These are phyloP conservation scores for Marsdenia floribunda DNA, from an alignment of 257 asterid genomes.

Conservation along the genomic window DNA sequence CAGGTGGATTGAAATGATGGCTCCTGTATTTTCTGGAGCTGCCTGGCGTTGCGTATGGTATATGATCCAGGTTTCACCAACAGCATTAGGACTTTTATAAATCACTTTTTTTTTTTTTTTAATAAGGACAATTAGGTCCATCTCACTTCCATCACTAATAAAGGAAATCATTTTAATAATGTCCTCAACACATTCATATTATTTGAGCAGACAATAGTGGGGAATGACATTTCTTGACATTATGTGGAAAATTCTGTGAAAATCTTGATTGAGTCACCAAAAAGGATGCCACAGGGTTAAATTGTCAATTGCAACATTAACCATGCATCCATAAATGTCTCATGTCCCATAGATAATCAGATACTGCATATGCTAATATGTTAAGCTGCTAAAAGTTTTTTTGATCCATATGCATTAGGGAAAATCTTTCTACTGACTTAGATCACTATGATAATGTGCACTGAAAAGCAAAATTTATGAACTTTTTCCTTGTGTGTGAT, in stretches of 20 bases:
- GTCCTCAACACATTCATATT: not conserved
- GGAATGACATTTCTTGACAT: not conserved
- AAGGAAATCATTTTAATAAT: not conserved
- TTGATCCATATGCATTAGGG: not conserved
- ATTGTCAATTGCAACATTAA: too few relatives aligned
- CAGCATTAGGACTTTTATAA: not conserved
- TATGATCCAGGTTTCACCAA: constrained; percentile 66
- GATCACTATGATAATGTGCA: not conserved
- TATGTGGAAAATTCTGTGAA: not conserved
- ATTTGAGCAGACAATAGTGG: not conserved
- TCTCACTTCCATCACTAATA: not conserved
- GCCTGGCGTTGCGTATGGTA: constrained; percentile 94
- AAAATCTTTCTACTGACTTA: not conserved
- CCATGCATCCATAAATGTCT: not conserved
- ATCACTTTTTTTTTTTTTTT: not conserved
- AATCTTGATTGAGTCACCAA: not conserved
- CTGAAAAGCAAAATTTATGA: not conserved
- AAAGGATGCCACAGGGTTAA: not conserved
- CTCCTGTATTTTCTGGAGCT: constrained; percentile 76
- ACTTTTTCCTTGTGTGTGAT: not conserved
- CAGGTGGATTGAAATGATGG: constrained; percentile 96
- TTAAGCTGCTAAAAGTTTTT: not conserved
- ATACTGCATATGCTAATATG: not conserved
- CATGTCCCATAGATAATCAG: not conserved
- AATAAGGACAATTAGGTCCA: not conserved